phyloP scores from a whole-genome alignment of 2,329 filamentous ascomycete species.

The Hypoxylon sp. region DNA sequence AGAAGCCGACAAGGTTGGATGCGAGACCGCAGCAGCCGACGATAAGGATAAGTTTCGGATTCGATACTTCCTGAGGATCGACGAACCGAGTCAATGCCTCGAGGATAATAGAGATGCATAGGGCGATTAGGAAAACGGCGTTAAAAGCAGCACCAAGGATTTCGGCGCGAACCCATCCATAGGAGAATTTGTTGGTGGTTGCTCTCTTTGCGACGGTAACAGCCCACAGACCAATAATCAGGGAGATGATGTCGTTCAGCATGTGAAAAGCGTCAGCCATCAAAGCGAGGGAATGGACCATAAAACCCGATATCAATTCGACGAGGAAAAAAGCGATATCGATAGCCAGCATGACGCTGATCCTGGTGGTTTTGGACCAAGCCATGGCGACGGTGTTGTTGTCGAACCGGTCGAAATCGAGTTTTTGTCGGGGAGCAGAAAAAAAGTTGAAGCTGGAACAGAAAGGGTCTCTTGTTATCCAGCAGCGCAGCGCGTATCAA shows the following conservation, averaged over 20 bases:
- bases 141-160: constrained; percentile 97
- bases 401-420: constrained; percentile 4
- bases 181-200: constrained; percentile 91
- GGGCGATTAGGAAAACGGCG: constrained; percentile 94
- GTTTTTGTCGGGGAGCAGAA: not conserved
- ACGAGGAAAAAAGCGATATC: constrained; percentile 90
- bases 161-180: constrained; percentile 97
- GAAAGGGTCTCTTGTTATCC: too few relatives aligned
- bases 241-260: constrained; percentile 97
- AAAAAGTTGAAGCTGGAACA: not conserved
- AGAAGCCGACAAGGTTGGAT: constrained; percentile 88
- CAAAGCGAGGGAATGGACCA: constrained; percentile 88
- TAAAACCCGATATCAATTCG: constrained; percentile 85
- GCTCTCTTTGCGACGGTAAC: constrained; percentile 87
- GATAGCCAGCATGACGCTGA: constrained; percentile 90
- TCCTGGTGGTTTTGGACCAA: constrained; percentile 91
- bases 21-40: constrained; percentile 86
- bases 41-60: constrained; percentile 86
- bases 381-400: constrained; percentile 64
- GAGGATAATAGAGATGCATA: constrained; percentile 95
- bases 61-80: constrained; percentile 85
- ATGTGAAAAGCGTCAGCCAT: constrained; percentile 99
- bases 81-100: constrained; percentile 93
- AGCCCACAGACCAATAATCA: constrained; percentile 93
- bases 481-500: not conserved